phyloP scores from a whole-genome alignment of 2,329 filamentous ascomycete species.

The Fusarium scirpi region DNA sequence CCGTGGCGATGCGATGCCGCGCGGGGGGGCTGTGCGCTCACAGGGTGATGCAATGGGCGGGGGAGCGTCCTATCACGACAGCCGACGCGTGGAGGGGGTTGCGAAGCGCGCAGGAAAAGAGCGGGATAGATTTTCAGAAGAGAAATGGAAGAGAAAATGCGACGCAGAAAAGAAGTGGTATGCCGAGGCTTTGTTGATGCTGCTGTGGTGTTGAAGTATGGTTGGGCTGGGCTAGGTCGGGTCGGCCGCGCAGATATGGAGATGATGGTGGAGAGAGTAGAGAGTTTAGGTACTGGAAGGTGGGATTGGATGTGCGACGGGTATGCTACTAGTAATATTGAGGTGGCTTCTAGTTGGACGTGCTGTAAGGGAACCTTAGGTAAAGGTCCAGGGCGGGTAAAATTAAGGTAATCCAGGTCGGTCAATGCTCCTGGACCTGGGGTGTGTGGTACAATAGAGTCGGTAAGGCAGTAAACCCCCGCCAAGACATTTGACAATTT shows the following conservation, averaged over 20 bases:
- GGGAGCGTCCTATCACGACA: slow-evolving; percentile 47
- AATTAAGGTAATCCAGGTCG: slow-evolving; percentile 25
- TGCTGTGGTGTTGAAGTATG: slow-evolving; percentile 6
- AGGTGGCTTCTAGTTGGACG: background rate
- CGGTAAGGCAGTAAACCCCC: slow-evolving; percentile 21
- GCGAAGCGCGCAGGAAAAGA: slow-evolving; percentile 37
- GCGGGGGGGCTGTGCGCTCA: slow-evolving; percentile 57
- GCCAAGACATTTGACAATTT: slow-evolving; percentile 18
- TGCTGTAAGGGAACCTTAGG: background rate
- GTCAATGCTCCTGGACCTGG: slow-evolving; percentile 5
- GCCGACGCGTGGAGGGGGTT: slow-evolving; percentile 48
- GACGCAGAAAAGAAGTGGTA: slow-evolving; percentile 32
- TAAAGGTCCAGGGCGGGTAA: slow-evolving; percentile 21
- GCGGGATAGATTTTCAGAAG: slow-evolving; percentile 30
- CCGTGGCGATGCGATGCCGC: slow-evolving; percentile 52
- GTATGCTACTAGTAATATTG: slow-evolving; percentile 11
- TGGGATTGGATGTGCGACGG: slow-evolving; percentile 32
- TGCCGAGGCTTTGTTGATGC: background rate
- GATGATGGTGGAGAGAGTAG: slow-evolving; percentile 40
- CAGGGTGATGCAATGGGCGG: slow-evolving; percentile 49
- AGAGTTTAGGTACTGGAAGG: slow-evolving; percentile 18
- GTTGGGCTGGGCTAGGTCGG: background rate
- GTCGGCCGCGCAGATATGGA: slow-evolving; percentile 25
- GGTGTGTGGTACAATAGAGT: background rate
- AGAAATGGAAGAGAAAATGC: slow-evolving; percentile 22